phyloP scores from a whole-genome alignment of 176 grass and related monocot species.

The Triticum turgidum region DNA sequence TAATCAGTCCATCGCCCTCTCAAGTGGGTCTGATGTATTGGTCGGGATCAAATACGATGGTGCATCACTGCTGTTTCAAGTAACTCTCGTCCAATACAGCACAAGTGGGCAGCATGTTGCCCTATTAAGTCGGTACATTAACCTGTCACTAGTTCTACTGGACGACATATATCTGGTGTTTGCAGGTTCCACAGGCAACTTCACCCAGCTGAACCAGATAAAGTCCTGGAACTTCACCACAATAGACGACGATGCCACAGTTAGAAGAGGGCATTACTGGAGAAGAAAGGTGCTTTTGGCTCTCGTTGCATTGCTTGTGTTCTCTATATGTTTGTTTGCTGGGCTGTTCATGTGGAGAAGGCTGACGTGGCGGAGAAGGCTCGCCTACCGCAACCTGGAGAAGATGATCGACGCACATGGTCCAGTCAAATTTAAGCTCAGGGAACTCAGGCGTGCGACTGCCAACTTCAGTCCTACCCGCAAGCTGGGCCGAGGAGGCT shows the following conservation, averaged over 20 bases:
- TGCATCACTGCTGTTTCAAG: not conserved
- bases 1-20: slow-evolving; percentile 4
- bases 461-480: slow-evolving; percentile 19
- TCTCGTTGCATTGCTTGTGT: not conserved
- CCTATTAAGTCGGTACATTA: not conserved
- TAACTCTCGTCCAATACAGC: not conserved
- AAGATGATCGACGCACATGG: slow-evolving; percentile 37
- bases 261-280: not conserved
- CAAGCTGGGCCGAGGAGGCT: slow-evolving; percentile 39
- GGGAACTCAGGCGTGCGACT: slow-evolving; percentile 36
- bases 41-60: not conserved
- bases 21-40: slow-evolving; percentile 9
- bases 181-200: not conserved
- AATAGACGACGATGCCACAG: not conserved
- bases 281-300: not conserved
- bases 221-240: slow-evolving; percentile 18
- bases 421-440: slow-evolving; percentile 31
- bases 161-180: slow-evolving; percentile 3
- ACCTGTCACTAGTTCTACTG: not conserved
- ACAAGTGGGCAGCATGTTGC: not conserved
- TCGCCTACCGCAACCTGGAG: slow-evolving; percentile 40
- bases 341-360: not conserved
- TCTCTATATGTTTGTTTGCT: not conserved
- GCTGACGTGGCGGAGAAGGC: not conserved
- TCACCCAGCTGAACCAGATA: not conserved